Conservation (phyloP, 2,329 filamentous ascomycete species). For the Furcasterigmium furcatum region DNA sequence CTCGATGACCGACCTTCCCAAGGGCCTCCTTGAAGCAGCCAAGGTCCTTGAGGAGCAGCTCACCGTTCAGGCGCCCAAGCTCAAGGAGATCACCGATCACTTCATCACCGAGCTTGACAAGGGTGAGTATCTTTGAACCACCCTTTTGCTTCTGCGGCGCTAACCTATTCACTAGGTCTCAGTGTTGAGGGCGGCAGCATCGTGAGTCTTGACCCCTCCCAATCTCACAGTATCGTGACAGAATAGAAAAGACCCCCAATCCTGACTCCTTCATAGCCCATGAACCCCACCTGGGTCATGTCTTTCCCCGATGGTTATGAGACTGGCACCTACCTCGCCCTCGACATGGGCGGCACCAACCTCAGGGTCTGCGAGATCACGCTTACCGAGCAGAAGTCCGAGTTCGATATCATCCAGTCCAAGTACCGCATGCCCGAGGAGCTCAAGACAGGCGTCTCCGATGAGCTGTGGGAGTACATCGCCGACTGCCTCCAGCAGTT, state of each 20-base stretch:
- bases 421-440: constrained; percentile 95
- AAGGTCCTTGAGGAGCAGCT: constrained; percentile 81
- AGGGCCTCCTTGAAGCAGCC: constrained; percentile 77
- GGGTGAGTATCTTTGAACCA: too few species aligned
- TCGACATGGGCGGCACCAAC: constrained; percentile 97
- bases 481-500: constrained; percentile 91
- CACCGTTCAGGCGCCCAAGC: constrained; percentile 70
- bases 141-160: too few species aligned
- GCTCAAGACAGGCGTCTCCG: constrained; percentile 78
- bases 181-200: constrained; percentile 88
- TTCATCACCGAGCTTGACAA: constrained; percentile 87
- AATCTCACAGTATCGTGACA: background rate
- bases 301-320: constrained; percentile 83
- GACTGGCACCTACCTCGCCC: constrained; percentile 80
- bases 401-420: constrained; percentile 92
- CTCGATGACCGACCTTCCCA: constrained; percentile 87
- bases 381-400: constrained; percentile 80
- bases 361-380: constrained; percentile 91
- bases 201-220: constrained; percentile 47
- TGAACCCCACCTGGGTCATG: constrained; percentile 98
- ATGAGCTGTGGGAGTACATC: constrained; percentile 93
- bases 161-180: too few species aligned
- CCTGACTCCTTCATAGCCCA: constrained; percentile 74
- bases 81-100: constrained; percentile 87
- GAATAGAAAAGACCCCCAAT: background rate